Base-by-base conservation (phyloP, 169 alveolate species). In the Plasmodium gonderi region DNA sequence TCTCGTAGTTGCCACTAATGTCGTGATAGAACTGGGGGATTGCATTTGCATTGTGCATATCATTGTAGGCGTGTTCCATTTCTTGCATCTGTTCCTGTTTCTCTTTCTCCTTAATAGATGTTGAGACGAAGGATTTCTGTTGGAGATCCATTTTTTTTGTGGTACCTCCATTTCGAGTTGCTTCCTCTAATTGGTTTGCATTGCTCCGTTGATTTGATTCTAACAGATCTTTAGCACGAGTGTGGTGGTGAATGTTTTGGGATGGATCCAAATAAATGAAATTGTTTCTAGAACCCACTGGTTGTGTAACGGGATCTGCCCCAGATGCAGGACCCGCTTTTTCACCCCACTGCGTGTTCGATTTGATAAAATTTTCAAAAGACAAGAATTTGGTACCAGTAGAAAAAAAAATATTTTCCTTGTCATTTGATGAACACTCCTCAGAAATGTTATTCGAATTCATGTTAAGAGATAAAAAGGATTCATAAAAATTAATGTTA, bases 331-430 rank as follows among this genome's bases (percentile, higher is more conserved):
- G 14, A 75, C 81, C 14, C 31, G 11, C 49, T 75, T 75, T 31
- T 3, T 80, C 69, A 17, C 69, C 69, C 12, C 26, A 0, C 29
- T 60, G 26, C 26, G 51, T 42, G 2, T 31, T 69, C 3, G 81
- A 83, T 42, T 85, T 85, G 29, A 85, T 33, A n/a, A 85, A 40
- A 40, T 85, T 85, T 85, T 85, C 92, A 75, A 85, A 85, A 6
- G 92, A 74, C 79, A 85, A 40, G 47, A 85, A 85, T 74, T 85
- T 85, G 12, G 79, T 74, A 3, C 33, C 60, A 11, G n/a, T 74
- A 1, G 87, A 85, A 23, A 26, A 23, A 29, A 20, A 74, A n/a
- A 26, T 3, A 45, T 51, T 74, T 40, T 77, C 76, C 6, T 49
- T 68, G 12, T 80, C 68, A 33, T 42, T 65, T 45, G 45, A 40